A percentile compares a stretch with the other conserved stretches of the same genome.
These are phyloP conservation scores for Phytophthora sojae DNA, from an alignment of 352 stramenopile genomes.

Conservation along the genomic window DNA sequence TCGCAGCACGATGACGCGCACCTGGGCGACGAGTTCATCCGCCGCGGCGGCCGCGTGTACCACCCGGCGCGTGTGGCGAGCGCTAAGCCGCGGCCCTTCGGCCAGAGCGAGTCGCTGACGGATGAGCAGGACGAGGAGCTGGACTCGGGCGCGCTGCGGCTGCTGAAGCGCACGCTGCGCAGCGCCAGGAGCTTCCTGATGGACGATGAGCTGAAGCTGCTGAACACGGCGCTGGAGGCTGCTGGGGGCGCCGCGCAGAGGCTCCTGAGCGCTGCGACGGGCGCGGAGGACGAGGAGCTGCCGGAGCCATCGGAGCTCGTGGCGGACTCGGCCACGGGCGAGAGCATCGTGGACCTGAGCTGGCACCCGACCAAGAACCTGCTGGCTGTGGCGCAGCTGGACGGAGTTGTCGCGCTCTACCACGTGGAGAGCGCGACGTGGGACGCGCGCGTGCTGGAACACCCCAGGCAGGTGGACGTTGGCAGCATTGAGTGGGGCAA, in stretches of 20 bases:
- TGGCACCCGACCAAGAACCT: constrained; percentile 68
- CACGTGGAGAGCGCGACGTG: constrained; percentile 60
- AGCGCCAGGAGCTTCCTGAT: constrained; percentile 54
- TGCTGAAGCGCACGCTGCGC: constrained; percentile 45
- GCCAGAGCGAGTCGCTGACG: constrained; percentile 66
- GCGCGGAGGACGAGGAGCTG: constrained; percentile 35
- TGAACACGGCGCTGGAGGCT: constrained; percentile 41
- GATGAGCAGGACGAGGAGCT: constrained; percentile 52
- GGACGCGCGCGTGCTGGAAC: constrained; percentile 70
- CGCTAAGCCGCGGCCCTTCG: constrained; percentile 65
- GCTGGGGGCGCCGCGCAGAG: constrained; percentile 23
- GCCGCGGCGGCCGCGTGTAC: constrained; percentile 64
- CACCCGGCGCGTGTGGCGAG: constrained; percentile 58
- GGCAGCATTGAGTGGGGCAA: constrained; percentile 70
- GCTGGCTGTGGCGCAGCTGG: constrained; percentile 74
- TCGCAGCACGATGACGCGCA: constrained; percentile 61
- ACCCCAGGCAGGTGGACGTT: constrained; percentile 63
- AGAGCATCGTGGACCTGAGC: constrained; percentile 64
- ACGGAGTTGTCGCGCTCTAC: constrained; percentile 76
- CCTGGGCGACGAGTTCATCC: constrained; percentile 72
- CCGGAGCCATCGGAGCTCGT: constrained; percentile 16
- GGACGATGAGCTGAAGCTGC: constrained; percentile 68
- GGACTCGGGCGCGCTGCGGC: constrained; percentile 47
- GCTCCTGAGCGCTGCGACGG: constrained; percentile 39
- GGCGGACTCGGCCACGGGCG: constrained; percentile 16